These are phyloP conservation scores for Neopestalotiopsis clavispora DNA, from an alignment of 2,329 filamentous ascomycete genomes.

Conservation along the genomic window DNA sequence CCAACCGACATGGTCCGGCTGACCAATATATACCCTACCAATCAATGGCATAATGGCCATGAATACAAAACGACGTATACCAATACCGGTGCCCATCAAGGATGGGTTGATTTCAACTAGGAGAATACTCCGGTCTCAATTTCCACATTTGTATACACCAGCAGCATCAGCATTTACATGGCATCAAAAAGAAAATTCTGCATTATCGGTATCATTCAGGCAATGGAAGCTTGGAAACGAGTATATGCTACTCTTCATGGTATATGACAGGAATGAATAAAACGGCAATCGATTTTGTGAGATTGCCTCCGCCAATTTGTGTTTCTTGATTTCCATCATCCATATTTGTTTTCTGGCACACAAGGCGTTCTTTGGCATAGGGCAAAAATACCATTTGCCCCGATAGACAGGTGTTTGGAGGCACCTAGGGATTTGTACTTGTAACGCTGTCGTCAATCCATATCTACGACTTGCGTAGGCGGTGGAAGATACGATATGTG, in stretches of 20 bases:
- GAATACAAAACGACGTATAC: background rate
- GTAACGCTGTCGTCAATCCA: no score
- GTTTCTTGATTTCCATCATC: no score
- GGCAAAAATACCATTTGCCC: no score
- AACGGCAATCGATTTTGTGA: background rate
- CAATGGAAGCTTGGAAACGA: background rate
- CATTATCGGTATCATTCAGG: background rate
- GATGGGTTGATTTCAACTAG: background rate
- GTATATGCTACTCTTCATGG: background rate
- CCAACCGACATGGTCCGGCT: background rate
- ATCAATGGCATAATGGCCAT: background rate
- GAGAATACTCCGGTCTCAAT: background rate
- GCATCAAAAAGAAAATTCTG: background rate
- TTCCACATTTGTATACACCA: background rate
- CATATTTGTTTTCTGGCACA: no score
- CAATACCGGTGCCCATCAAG: background rate
- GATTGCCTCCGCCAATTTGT: background rate
- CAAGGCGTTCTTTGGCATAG: no score
- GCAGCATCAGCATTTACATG: constrained; percentile 9
- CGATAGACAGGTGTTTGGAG: constrained; percentile 16
- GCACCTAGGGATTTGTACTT: no score
- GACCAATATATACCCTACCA: background rate
- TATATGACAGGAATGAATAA: background rate
- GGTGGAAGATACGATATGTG: no score
- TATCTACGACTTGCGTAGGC: no score